These are phyloP conservation scores for Domatiomyces catenatus DNA, from an alignment of 2,329 filamentous ascomycete species.

Conservation along the genomic window DNA sequence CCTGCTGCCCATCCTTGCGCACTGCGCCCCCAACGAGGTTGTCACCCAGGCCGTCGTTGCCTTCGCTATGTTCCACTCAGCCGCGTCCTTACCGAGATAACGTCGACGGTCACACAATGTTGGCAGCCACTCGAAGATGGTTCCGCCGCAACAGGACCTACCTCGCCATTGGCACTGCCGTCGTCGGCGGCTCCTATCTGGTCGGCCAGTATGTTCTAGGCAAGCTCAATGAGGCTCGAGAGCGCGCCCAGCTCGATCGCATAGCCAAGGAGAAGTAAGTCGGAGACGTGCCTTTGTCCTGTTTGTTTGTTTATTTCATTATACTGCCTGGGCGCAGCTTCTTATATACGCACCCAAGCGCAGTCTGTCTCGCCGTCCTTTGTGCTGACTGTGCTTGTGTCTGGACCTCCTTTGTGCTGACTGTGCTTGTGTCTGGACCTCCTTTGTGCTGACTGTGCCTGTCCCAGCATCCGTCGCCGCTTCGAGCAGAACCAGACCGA, in stretches of 20 bases:
- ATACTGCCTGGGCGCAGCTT: no score
- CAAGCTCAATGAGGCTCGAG: conserved; percentile 83
- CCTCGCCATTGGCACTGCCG: conserved; percentile 72
- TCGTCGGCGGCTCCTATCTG: conserved; percentile 79
- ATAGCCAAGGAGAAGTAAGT: conserved; percentile 91
- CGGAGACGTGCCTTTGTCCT: no score
- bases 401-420: neutral
- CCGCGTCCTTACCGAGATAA: conserved; percentile 82
- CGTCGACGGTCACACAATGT: conserved; percentile 31
- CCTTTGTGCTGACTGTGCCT: neutral
- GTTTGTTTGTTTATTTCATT: no score
- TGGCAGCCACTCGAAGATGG: conserved; percentile 70
- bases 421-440: conserved; percentile 5
- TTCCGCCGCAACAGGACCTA: conserved; percentile 80
- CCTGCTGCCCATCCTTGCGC: neutral
- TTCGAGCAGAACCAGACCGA: conserved; percentile 99
- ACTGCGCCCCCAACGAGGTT: neutral
- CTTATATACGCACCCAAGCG: no score
- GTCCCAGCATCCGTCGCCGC: conserved; percentile 70
- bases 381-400: conserved; percentile 5
- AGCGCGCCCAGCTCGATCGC: conserved; percentile 91
- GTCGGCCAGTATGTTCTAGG: conserved; percentile 81
- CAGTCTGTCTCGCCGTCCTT: neutral
- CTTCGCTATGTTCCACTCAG: conserved; percentile 71
- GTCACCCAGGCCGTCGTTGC: conserved; percentile 30